These are phyloP conservation scores for Bryoerythrophyllum caledonicum DNA, from an alignment of 225 moss, liverwort and hornwort species.

Conservation along the genomic window DNA sequence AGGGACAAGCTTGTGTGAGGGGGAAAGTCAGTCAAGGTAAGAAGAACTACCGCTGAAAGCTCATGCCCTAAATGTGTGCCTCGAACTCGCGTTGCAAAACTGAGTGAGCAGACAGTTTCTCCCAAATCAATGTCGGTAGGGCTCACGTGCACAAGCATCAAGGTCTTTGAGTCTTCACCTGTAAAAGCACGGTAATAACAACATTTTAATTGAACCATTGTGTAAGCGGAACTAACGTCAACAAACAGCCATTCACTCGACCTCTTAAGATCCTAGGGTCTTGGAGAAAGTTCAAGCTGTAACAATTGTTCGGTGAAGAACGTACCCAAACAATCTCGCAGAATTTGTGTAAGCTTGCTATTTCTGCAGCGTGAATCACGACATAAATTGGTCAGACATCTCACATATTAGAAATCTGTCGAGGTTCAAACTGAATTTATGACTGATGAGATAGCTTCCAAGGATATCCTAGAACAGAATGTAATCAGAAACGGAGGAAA, in stretches of 20 bases:
- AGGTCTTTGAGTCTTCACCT: slow-evolving; percentile 65
- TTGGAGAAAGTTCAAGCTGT: neutral
- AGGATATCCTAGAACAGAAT: neutral
- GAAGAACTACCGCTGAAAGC: slow-evolving; percentile 37
- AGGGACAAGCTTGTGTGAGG: neutral
- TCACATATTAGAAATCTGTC: neutral
- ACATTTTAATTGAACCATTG: neutral
- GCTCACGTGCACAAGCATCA: slow-evolving; percentile 73
- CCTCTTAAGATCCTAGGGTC: neutral
- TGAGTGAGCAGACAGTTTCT: slow-evolving; percentile 59
- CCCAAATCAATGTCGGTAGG: slow-evolving; percentile 57
- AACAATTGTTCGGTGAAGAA: neutral
- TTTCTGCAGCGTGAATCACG: slow-evolving; percentile 42
- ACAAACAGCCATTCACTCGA: slow-evolving; percentile 2
- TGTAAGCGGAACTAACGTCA: neutral
- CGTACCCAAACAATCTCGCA: slow-evolving; percentile 60
- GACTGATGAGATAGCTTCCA: neutral
- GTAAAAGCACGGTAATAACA: neutral
- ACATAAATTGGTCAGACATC: slow-evolving; percentile 11
- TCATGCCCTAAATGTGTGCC: slow-evolving; percentile 55
- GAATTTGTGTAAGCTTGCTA: slow-evolving; percentile 67
- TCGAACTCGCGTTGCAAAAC: slow-evolving; percentile 57
- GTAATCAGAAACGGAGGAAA: neutral
- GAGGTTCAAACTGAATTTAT: neutral
- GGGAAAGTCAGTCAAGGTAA: slow-evolving; percentile 11